Conservation (phyloP, 148 eudicot species). For the Rhododendron williamsianum region DNA sequence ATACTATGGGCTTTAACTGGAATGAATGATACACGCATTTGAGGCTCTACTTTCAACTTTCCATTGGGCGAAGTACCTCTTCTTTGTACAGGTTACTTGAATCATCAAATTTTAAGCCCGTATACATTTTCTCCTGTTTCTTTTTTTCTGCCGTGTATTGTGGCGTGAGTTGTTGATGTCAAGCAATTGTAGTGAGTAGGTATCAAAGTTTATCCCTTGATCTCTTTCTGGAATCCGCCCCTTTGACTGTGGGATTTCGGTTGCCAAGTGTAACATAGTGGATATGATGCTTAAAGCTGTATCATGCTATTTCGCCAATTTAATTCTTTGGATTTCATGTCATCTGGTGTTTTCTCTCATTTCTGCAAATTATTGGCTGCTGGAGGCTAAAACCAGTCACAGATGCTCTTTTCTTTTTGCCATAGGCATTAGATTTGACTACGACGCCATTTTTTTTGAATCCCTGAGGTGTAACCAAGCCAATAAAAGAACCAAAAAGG, state of each 20-base stretch:
- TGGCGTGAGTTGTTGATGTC: conserved; percentile 1
- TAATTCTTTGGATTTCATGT: not conserved
- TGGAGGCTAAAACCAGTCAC: not conserved
- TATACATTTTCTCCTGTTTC: not conserved
- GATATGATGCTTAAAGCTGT: conserved; percentile 3
- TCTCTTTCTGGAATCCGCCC: not conserved
- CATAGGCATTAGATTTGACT: not conserved
- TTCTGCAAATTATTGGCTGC: not conserved
- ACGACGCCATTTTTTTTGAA: not conserved
- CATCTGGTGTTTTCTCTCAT: not conserved
- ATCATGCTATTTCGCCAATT: not conserved
- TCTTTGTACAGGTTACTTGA: conserved; percentile 48
- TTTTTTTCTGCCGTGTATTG: not conserved
- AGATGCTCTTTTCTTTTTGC: not conserved
- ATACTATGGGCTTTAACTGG: conserved; percentile 66
- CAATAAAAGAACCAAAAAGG: not conserved
- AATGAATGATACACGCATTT: conserved; percentile 41
- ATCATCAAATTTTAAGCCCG: not conserved
- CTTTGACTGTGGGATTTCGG: not conserved
- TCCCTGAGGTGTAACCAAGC: not conserved
- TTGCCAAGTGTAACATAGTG: conserved; percentile 25
- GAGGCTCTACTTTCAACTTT: conserved; percentile 2
- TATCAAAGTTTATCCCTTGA: conserved; percentile 3
- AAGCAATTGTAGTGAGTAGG: conserved; percentile 9
- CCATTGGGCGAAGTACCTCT: conserved; percentile 5